Evolutionary conservation across 495 filamentous ascomycete genomes (phyloP), one percentile per base, ranked within the genome.

Genomic region (Penicillium canescens): DNA sequence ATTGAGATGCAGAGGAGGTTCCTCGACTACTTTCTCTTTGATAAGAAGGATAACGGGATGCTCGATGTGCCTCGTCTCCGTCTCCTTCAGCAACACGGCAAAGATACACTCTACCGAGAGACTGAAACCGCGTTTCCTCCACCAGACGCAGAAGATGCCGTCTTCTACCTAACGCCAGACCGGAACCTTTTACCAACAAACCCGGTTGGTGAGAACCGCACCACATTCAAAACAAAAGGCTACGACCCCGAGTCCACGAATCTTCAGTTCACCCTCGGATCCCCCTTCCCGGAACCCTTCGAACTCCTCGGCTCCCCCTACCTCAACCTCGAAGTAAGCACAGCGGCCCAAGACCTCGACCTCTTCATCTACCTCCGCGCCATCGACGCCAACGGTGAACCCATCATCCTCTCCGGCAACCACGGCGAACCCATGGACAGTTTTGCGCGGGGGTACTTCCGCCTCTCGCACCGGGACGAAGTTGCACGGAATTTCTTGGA

Each of bases 391-490:
- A 6, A 26, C 3, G 24, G 24, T 3, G 6, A 26, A 26, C 24
- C 24, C 2, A 36, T 46, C 14, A 20, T 18, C 1, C 14, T 46
- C 1, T 0, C 0, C 16, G 44, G 44, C 8, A 46, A 46, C 9
- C 44, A 46, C n/a, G 44, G 44, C 6, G 44, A 46, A 9, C 44
- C 44, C 4, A 46, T 46, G 44, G 31, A 46, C 16, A 46, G 6
- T 21, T 46, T 46, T 36, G 44, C 44, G 5, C 2, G 44, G 4
- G 44, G 44, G 11, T 46, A 1, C n/a, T 46, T 46, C 31, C 44
- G 44, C 6, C 44, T 46, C 3, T 46, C 44, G 8, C 44, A 46
- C 44, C 44, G 44, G 3, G 44, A 46, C 16, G 44, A 46, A 21
- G 44, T 16, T 35, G 44, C 44, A 4, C n/a, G 34, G 9, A 16